phyloP scores from a whole-genome alignment of 2,329 filamentous ascomycete species.

The Lasiodiplodia hormozganensis region DNA sequence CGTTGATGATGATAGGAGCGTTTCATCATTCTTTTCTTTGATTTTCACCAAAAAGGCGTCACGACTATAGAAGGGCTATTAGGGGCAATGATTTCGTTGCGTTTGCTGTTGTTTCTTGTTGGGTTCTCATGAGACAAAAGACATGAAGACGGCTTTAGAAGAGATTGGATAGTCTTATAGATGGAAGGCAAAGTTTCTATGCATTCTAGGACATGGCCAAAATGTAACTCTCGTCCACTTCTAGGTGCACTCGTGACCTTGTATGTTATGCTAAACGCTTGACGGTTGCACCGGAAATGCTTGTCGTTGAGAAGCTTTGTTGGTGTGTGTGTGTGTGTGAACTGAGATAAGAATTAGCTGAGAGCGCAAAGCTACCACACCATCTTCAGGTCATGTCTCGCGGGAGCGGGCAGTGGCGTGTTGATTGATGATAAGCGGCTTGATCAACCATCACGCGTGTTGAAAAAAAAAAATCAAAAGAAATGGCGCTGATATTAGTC shows the following conservation, averaged over 20 bases:
- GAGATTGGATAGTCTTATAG: slow-evolving; percentile 1
- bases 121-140: not conserved
- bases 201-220: not conserved
- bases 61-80: slow-evolving; percentile 6
- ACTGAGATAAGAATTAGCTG: too few species aligned
- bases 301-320: too few species aligned
- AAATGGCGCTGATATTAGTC: not conserved
- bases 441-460: not conserved
- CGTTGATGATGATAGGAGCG: not conserved
- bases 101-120: slow-evolving; percentile 4
- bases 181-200: not conserved
- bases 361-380: not conserved
- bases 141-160: not conserved
- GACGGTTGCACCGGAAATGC: too few species aligned
- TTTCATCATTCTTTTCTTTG: not conserved
- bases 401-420: not conserved
- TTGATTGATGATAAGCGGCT: not conserved
- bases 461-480: not conserved
- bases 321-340: too few species aligned
- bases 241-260: too few species aligned
- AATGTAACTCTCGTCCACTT: not conserved
- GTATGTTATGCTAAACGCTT: too few species aligned
- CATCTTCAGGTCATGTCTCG: not conserved
- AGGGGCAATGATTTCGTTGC: not conserved
- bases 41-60: slow-evolving; percentile 3